Evolutionary conservation across 2,329 filamentous ascomycete species (phyloP), one percentile per base, ranked within the genome.

Genomic region (Fusarium nygamai): DNA sequence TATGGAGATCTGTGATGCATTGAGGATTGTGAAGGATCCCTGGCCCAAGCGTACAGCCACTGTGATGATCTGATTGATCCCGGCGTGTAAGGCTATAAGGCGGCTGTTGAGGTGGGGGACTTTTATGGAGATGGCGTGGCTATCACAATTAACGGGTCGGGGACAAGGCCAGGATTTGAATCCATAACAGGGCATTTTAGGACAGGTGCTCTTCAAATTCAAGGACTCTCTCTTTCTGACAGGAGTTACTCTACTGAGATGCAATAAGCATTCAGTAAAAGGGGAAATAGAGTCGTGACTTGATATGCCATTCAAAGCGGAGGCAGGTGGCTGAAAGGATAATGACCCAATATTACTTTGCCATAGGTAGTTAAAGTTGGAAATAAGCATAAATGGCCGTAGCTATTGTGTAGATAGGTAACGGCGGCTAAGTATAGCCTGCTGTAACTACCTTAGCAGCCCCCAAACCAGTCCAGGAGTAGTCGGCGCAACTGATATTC

Each of bases 291-390:
- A 33, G 27, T 12, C 14, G 10, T 31, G 16, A 5, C 4, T 48
- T 4, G 19, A 17, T 6, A 31, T 31, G 13, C 0, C 9, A 16
- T 17, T 48, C 10, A 1, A 13, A 22, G 9, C 6, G 6, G 14
- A 48, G 27, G 12, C 9, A 5, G 3, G 19, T 11, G 9, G 6
- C 9, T 48, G 20, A 16, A 48, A 22, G 14, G 2, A 31, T 0
- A 29, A 8, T 16, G 13, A 29, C 4, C 4, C 1, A 0, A 12
- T 9, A 29, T 8, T 22, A 3, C 13, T 47, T 48, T 5, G 13
- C 7, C 0, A n/a, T n/a, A n/a, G n/a, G 10, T 29, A 48, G 6
- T 9, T n/a, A 33, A 50, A 19, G 29, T 10, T 33, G 4, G 11
- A 13, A 33, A 33, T 33, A 50, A 33, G 47, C 11, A n/a, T 50